Evolutionary conservation across 768 basidiomycete genomes (phyloP).

Genomic region (Pisolithus marmoratus): DNA sequence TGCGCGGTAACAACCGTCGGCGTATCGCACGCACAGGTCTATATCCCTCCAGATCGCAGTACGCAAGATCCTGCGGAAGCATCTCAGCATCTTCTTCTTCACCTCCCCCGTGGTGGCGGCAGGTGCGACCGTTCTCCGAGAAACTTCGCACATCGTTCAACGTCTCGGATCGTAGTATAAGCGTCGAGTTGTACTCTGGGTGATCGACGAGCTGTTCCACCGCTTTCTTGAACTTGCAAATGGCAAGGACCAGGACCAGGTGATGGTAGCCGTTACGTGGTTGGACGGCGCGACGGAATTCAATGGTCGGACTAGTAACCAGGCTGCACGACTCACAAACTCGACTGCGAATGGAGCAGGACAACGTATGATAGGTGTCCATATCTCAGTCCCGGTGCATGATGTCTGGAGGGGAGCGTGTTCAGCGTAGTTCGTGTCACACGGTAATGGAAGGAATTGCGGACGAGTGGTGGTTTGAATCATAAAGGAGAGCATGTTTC

Average conservation of each 20-base stretch:
- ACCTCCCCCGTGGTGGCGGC: too few relatives aligned
- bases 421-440: too few relatives aligned
- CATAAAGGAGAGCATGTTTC: too few relatives aligned
- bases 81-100: constrained; percentile 26
- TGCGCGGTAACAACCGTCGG: constrained; percentile 67
- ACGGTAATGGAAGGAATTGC: too few relatives aligned
- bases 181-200: constrained; percentile 89
- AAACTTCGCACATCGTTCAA: constrained; percentile 22
- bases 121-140: not conserved
- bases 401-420: too few relatives aligned
- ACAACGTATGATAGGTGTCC: constrained; percentile 36
- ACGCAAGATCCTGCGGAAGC: constrained; percentile 31
- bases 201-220: constrained; percentile 73
- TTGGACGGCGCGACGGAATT: too few relatives aligned
- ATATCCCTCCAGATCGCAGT: constrained; percentile 29
- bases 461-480: too few relatives aligned
- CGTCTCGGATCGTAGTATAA: constrained; percentile 82
- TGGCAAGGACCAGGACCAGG: not conserved
- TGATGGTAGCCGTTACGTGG: too few relatives aligned
- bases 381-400: constrained; percentile 5
- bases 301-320: not conserved
- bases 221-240: constrained; percentile 63
- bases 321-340: constrained; percentile 30
- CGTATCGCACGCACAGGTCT: constrained; percentile 48
- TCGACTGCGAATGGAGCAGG: constrained; percentile 37